These are phyloP conservation scores for Globisporangium parvum DNA, from an alignment of 352 stramenopile genomes.

Conservation along the genomic window DNA sequence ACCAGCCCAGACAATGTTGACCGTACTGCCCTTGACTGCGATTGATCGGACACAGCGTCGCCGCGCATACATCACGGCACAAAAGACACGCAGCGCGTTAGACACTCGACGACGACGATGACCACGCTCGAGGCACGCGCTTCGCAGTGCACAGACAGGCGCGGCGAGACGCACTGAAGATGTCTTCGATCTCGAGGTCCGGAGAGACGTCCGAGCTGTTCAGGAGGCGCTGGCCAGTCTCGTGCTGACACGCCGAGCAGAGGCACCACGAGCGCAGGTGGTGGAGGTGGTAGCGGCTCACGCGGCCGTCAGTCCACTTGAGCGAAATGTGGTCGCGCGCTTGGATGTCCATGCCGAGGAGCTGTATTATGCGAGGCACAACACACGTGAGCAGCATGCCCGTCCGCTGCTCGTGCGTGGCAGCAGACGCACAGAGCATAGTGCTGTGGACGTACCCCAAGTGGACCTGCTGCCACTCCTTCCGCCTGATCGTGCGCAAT, in stretches of 20 bases:
- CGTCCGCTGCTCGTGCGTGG: neutral
- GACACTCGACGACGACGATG: neutral
- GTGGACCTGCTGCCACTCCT: neutral
- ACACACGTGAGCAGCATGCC: too few species aligned
- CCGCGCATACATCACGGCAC: neutral
- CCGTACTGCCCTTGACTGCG: conserved; percentile 59
- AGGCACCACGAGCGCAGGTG: conserved; percentile 76
- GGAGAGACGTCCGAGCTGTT: conserved; percentile 60
- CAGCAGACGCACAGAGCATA: neutral
- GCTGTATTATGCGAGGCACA: conserved; percentile 19
- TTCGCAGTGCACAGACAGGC: neutral
- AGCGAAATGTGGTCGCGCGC: conserved; percentile 68
- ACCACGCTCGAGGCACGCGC: neutral
- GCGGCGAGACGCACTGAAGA: conserved; percentile 42
- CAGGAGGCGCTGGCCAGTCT: conserved; percentile 75
- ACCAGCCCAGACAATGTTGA: conserved; percentile 63
- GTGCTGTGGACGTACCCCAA: conserved; percentile 9
- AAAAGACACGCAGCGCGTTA: neutral
- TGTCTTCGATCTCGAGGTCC: conserved; percentile 59
- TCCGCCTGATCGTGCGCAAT: conserved; percentile 1
- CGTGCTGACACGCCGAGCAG: conserved; percentile 63
- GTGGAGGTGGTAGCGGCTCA: conserved; percentile 66
- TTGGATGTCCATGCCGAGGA: conserved; percentile 66
- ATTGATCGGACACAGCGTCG: neutral
- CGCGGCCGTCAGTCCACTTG: conserved; percentile 67